Base-by-base conservation (phyloP, 2,329 filamentous ascomycete genomes). In the Curvularia spicifera region DNA sequence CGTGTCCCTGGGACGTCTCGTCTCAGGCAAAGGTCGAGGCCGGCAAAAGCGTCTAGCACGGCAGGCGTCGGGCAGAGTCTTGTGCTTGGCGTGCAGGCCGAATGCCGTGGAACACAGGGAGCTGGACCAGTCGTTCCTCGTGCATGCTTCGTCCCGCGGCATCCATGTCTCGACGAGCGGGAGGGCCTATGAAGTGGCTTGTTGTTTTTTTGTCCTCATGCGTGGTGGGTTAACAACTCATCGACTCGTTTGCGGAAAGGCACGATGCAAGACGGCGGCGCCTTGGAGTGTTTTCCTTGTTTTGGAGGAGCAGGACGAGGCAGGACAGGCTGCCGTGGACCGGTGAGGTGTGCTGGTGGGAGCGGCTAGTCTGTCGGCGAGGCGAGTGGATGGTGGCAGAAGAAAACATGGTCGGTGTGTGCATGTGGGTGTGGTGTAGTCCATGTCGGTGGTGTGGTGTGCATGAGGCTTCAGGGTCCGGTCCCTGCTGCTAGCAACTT, bases 91-190 rank as follows among this genome's bases (percentile, higher is more conserved):
- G 22, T 50, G 47, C 47, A 40, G 51, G 26, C 47, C 39, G 43
- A 31, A 35, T 47, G 51, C 33, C 46, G 56, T 58, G 28, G 56
- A 42, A 58, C 51, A 55, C 45, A 33, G 44, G 42, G 46, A 58
- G 56, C 51, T 57, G 56, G 51, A 46, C 56, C 56, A 58, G 51
- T 55, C 51, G 51, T 58, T 55, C 51, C 33, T 58, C 51, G 51
- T 50, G 51, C 56, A 58, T 58, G 56, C 56, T 55, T 58, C 56
- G 56, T 58, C 56, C 56, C 56, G 56, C 56, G 56, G 37, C 37
- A 58, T 58, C 56, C 56, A 58, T 58, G 56, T 51, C 47, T 49
- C 42, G 42, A 58, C 20, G 46, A 43, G 37, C 26, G 46, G 51
- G 51, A 5, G 56, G 51, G 29, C 44, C 56, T 50, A 58, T 58